Percentiles rank a stretch among this genome's conserved stretches.
Evolutionary conservation across 1,284 basidiomycete species (phyloP).

Genomic region (Cronartium quercuum): DNA sequence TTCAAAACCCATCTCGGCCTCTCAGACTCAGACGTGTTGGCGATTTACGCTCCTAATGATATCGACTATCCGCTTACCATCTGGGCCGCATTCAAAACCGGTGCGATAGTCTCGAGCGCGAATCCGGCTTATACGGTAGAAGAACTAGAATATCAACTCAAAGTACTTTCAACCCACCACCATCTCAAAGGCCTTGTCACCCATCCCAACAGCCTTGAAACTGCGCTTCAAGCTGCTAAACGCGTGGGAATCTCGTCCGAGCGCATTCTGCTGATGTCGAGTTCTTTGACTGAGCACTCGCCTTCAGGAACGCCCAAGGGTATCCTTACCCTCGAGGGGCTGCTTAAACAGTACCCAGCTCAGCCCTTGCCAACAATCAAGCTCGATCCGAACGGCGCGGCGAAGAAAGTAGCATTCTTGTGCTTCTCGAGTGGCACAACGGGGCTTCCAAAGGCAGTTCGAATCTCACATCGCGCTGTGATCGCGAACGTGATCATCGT

Average conservation of each 20-base stretch:
- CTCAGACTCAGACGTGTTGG: background rate
- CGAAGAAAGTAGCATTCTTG: constrained; percentile 64
- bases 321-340: constrained; percentile 54
- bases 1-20: constrained; percentile 1
- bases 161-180: constrained; percentile 50
- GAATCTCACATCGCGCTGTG: background rate
- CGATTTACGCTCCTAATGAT: constrained; percentile 13
- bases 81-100: constrained; percentile 69
- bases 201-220: constrained; percentile 56
- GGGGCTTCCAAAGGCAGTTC: constrained; percentile 64
- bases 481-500: constrained; percentile 5
- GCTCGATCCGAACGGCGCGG: constrained; percentile 61
- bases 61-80: constrained; percentile 62
- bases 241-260: constrained; percentile 56
- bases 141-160: constrained; percentile 56
- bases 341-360: constrained; percentile 50
- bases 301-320: constrained; percentile 35
- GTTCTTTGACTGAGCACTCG: constrained; percentile 38
- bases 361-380: constrained; percentile 55
- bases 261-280: constrained; percentile 57
- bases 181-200: constrained; percentile 59
- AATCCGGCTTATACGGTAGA: constrained; percentile 64
- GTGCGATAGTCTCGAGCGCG: constrained; percentile 64
- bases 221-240: constrained; percentile 56
- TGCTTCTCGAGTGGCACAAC: constrained; percentile 77